Percentiles rank a stretch among this genome's conserved stretches.
These are phyloP conservation scores for Podospora didyma DNA, from an alignment of 495 filamentous ascomycete genomes.

Conservation along the genomic window DNA sequence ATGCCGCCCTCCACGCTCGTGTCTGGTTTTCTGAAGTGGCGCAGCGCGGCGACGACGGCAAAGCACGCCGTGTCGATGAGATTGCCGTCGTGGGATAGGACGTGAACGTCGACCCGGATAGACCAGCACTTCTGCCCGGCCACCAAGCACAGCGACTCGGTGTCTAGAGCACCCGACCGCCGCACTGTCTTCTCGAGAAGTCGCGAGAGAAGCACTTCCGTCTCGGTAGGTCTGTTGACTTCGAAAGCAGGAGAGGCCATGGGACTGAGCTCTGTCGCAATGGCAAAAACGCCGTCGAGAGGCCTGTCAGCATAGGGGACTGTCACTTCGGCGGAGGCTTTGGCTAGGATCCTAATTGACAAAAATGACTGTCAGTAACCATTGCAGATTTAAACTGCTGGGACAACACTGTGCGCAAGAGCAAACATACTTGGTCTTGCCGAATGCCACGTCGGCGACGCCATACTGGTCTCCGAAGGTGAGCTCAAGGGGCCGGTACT, in stretches of 20 bases:
- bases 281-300: slow-evolving; percentile 91
- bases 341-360: slow-evolving; percentile 64
- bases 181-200: slow-evolving; percentile 91
- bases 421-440: slow-evolving; percentile 73
- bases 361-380: slow-evolving; percentile 3
- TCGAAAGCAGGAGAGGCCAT: slow-evolving; percentile 92
- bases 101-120: slow-evolving; percentile 83
- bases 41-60: slow-evolving; percentile 77
- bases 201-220: slow-evolving; percentile 78
- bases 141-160: slow-evolving; percentile 89
- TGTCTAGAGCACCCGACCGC: slow-evolving; percentile 85
- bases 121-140: slow-evolving; percentile 87
- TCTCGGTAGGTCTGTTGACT: slow-evolving; percentile 72
- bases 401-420: background rate
- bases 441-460: slow-evolving; percentile 80
- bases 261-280: slow-evolving; percentile 83
- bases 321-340: slow-evolving; percentile 82
- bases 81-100: slow-evolving; percentile 84
- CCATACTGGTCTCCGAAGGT: slow-evolving; percentile 89
- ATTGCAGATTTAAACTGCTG: slow-evolving; percentile 7
- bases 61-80: slow-evolving; percentile 82
- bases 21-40: slow-evolving; percentile 87
- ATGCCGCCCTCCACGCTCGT: slow-evolving; percentile 76
- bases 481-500: slow-evolving; percentile 71
- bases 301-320: slow-evolving; percentile 82